Evolutionary conservation across 1,284 basidiomycete species (phyloP).

Genomic region (Cronartium quercuum): DNA sequence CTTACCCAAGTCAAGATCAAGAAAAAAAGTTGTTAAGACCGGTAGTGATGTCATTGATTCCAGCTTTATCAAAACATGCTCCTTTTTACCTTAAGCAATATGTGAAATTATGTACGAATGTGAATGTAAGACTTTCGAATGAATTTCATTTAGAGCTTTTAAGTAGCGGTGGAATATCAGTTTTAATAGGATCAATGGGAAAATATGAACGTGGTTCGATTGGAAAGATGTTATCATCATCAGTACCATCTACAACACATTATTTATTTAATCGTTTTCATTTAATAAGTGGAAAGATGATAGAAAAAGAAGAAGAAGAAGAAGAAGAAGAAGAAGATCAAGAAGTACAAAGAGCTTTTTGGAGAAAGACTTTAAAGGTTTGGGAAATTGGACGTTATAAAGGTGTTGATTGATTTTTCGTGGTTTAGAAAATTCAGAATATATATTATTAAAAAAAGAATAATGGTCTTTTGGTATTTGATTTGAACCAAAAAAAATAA

Average conservation of each 20-base stretch:
- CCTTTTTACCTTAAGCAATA: conserved; percentile 1
- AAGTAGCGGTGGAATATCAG: conserved; percentile 7
- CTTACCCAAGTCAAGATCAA: not conserved
- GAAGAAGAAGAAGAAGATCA: not conserved
- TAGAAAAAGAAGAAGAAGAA: no score
- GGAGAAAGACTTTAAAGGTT: conserved; percentile 28
- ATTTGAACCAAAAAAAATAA: no score
- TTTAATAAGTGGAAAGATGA: no score
- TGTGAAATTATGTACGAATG: not conserved
- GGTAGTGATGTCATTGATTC: not conserved
- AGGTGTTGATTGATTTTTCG: conserved; percentile 23
- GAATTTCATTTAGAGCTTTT: not conserved
- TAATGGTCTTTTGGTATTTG: no score
- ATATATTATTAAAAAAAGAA: no score
- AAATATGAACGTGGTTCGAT: conserved; percentile 23
- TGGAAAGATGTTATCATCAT: conserved; percentile 7
- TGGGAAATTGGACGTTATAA: conserved; percentile 28
- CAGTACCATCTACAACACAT: not conserved
- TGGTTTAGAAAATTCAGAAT: no score
- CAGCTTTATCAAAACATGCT: conserved; percentile 20
- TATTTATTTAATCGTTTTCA: not conserved
- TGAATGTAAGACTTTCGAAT: not conserved
- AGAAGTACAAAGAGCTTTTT: not conserved
- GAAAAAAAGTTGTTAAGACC: not conserved
- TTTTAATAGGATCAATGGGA: conserved; percentile 21